Conservation (phyloP, 2,329 filamentous ascomycete species). For the Ceratocystis huliohia region DNA sequence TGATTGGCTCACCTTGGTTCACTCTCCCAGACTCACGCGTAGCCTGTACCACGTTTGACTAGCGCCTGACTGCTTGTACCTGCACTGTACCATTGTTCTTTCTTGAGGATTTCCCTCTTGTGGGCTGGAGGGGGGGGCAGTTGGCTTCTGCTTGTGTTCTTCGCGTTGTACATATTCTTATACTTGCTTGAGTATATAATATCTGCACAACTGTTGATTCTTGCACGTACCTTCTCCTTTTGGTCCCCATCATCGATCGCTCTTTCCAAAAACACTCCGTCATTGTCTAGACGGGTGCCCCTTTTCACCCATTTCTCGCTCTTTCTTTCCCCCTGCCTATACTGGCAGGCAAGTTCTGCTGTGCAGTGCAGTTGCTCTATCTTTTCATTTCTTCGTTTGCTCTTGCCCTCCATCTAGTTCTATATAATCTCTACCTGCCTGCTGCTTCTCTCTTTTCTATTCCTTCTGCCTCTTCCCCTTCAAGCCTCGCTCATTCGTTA, state of each 20-base stretch:
- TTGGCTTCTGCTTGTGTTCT: background rate
- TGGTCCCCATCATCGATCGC: background rate
- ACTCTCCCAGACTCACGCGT: background rate
- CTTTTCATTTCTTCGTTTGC: background rate
- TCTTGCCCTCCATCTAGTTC: background rate
- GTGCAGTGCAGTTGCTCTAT: conserved; percentile 21
- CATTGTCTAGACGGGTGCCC: background rate
- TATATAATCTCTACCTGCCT: background rate
- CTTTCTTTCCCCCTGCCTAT: conserved; percentile 15
- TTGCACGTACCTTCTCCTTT: conserved; percentile 14
- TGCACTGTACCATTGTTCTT: background rate
- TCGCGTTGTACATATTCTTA: background rate
- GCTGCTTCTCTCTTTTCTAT: background rate
- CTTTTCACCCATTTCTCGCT: background rate
- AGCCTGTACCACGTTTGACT: background rate
- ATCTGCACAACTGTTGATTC: conserved; percentile 21
- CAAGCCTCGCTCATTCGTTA: background rate
- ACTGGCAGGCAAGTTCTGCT: conserved; percentile 11
- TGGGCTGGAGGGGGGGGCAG: no score
- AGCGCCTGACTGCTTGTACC: background rate
- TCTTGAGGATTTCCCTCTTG: no score
- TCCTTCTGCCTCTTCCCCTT: background rate
- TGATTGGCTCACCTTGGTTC: background rate
- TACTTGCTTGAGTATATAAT: background rate
- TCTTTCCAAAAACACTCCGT: background rate